A percentile compares a stretch with the other conserved stretches of the same genome.
Evolutionary conservation across 129 eudicot genomes (phyloP).

Genomic region (Ambrosia trifida): DNA sequence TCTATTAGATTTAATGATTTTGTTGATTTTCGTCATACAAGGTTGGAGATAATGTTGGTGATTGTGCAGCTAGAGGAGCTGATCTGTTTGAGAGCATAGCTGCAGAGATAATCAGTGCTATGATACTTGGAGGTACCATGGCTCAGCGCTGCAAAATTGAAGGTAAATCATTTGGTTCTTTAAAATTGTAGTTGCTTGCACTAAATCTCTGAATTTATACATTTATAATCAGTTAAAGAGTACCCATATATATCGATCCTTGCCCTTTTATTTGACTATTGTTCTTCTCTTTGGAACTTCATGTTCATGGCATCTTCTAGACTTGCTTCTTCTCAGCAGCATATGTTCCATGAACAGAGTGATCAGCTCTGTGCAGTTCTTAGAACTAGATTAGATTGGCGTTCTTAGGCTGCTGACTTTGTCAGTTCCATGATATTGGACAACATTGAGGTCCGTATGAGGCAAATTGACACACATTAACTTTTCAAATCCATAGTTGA

Average conservation of each 20-base stretch:
- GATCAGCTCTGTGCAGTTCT: constrained; percentile 11
- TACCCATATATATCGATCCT: constrained; percentile 15
- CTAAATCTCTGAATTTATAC: neutral
- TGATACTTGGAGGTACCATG: constrained; percentile 99
- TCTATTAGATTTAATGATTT: constrained; percentile 14
- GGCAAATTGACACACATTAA: constrained; percentile 16
- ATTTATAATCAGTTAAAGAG: constrained; percentile 12
- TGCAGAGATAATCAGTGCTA: constrained; percentile 98
- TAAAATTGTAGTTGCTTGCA: constrained; percentile 9
- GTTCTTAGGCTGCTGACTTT: constrained; percentile 9
- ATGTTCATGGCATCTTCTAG: constrained; percentile 6
- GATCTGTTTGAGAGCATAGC: constrained; percentile 99
- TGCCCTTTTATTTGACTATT: neutral
- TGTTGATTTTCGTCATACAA: constrained; percentile 30
- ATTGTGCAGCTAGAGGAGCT: constrained; percentile 99
- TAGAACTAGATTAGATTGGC: neutral
- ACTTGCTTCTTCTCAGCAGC: constrained; percentile 22
- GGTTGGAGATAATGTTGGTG: constrained; percentile 99
- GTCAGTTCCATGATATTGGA: neutral
- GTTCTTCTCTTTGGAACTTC: constrained; percentile 5
- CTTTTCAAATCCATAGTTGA: neutral
- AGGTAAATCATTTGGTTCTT: constrained; percentile 45
- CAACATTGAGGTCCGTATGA: neutral
- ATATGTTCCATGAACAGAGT: constrained; percentile 8
- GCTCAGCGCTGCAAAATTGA: constrained; percentile 95